A percentile compares a stretch with the other conserved stretches of the same genome.
Evolutionary conservation across 208 protist species (phyloP).

Genomic region (Trichomonas tenax): DNA sequence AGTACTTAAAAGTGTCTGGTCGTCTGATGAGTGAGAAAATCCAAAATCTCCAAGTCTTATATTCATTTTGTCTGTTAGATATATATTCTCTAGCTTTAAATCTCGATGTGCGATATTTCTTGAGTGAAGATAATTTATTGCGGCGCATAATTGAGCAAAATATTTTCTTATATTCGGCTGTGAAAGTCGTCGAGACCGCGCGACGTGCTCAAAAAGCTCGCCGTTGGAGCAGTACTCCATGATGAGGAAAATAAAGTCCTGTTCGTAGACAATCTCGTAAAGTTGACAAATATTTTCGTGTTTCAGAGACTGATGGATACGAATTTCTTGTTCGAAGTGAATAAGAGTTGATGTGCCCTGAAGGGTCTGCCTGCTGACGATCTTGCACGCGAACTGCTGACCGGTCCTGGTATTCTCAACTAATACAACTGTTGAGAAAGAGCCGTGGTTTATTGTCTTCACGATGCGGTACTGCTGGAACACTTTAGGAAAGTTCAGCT

Average conservation of each 20-base stretch:
- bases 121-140: background rate
- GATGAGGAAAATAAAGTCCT: background rate
- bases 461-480: background rate
- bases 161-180: background rate
- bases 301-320: background rate
- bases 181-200: background rate
- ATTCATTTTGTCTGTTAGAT: background rate
- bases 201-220: background rate
- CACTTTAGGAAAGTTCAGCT: background rate
- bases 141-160: background rate
- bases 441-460: background rate
- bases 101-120: background rate
- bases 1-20: background rate
- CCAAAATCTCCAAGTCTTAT: background rate
- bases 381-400: background rate
- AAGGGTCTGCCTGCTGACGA: background rate
- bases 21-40: background rate
- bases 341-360: background rate
- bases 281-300: background rate
- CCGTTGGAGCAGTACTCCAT: background rate
- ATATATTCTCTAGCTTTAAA: slow-evolving; percentile 41
- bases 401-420: background rate
- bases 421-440: background rate
- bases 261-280: background rate
- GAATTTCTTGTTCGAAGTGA: background rate